These are phyloP conservation scores for Penicillium diatomitis DNA, from an alignment of 495 filamentous ascomycete species.

Conservation along the genomic window DNA sequence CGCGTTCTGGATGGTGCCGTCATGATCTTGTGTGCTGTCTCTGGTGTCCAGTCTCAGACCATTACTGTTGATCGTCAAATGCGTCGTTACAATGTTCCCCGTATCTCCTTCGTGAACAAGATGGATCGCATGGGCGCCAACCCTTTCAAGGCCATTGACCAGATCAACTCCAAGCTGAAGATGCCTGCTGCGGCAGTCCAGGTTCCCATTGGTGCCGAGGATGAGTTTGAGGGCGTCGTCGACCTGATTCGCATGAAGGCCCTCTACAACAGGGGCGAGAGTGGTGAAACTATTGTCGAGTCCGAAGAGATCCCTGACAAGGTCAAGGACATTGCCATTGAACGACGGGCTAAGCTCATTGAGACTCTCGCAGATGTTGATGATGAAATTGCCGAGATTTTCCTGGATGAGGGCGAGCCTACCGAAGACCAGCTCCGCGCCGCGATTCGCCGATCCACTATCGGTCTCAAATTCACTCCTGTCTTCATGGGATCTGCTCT, in stretches of 20 bases:
- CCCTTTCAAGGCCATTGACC: constrained; percentile 93
- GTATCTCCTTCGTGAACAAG: constrained; percentile 97
- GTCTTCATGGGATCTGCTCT: constrained; percentile 95
- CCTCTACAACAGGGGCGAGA: constrained; percentile 79
- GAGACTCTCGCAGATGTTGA: constrained; percentile 97
- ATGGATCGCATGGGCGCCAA: constrained; percentile 99
- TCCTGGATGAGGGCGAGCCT: constrained; percentile 77
- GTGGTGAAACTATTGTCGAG: constrained; percentile 62
- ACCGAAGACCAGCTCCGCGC: constrained; percentile 72
- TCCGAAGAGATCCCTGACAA: constrained; percentile 75
- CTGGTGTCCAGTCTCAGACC: constrained; percentile 94
- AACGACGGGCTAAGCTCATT: constrained; percentile 76
- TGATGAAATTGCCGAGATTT: constrained; percentile 95
- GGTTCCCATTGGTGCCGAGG: constrained; percentile 89
- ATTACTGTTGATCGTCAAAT: constrained; percentile 98
- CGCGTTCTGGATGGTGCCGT: constrained; percentile 94
- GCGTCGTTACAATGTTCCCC: constrained; percentile 92
- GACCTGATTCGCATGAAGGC: constrained; percentile 89
- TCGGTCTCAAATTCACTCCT: constrained; percentile 82
- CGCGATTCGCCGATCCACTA: constrained; percentile 83
- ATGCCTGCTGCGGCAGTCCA: constrained; percentile 89
- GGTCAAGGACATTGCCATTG: constrained; percentile 60
- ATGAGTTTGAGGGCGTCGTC: constrained; percentile 88
- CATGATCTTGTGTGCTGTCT: constrained; percentile 97
- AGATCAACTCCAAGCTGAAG: constrained; percentile 92